Conservation (phyloP, 768 basidiomycete genomes). For the Naganishia onofrii region DNA sequence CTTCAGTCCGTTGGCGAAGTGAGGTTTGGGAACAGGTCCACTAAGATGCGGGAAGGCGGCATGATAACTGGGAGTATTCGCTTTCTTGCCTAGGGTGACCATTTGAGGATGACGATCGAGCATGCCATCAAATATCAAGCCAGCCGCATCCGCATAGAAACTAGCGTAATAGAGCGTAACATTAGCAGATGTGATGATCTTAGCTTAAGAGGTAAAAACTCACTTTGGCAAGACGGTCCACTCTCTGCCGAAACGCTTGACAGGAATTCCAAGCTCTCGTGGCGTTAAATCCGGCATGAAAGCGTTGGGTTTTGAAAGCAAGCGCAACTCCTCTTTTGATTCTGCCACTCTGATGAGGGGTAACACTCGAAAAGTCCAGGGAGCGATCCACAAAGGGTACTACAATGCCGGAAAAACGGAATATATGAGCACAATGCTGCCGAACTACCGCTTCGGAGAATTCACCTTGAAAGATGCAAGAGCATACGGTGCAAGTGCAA, state of each 20-base stretch:
- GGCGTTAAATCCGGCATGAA: conserved; percentile 31
- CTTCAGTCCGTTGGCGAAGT: not conserved
- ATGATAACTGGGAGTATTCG: conserved; percentile 19
- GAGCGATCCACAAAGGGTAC: conserved; percentile 47
- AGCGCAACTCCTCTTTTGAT: conserved; percentile 34
- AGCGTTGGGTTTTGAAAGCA: conserved; percentile 38
- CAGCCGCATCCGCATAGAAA: conserved; percentile 21
- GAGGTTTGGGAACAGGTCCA: not conserved
- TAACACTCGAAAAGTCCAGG: conserved; percentile 45
- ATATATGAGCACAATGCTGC: not conserved
- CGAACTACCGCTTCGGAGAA: not conserved
- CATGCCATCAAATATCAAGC: conserved; percentile 40
- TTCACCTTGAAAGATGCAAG: conserved; percentile 54
- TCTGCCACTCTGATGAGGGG: conserved; percentile 38
- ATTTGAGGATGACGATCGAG: conserved; percentile 44
- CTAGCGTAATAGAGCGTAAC: not conserved
- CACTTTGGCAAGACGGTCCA: conserved; percentile 42
- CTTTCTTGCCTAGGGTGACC: conserved; percentile 34
- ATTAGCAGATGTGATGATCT: not conserved
- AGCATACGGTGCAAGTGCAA: conserved; percentile 54
- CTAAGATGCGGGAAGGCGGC: conserved; percentile 20
- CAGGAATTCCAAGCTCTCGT: conserved; percentile 30
- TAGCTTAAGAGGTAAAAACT: not conserved
- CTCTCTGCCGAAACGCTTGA: conserved; percentile 45
- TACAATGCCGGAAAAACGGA: conserved; percentile 7